Conservation (phyloP, 1,284 basidiomycete species). For the Porogramme epimiltina region DNA sequence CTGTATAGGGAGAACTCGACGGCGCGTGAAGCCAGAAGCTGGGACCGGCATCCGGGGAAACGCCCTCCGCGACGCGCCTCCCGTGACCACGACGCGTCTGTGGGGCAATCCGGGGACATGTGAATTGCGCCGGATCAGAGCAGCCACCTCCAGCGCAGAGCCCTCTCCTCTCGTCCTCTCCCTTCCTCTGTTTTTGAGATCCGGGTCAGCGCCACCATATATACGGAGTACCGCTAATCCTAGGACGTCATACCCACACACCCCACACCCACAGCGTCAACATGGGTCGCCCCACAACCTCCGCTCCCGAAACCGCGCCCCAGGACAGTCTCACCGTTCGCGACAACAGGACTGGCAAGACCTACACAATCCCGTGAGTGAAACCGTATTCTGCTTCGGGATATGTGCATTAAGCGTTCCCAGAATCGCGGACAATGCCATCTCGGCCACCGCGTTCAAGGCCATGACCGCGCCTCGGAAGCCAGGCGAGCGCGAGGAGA, state of each 20-base stretch:
- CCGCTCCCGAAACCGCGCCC: slow-evolving; percentile 22
- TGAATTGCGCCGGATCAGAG: slow-evolving; percentile 18
- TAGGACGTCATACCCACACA: not conserved
- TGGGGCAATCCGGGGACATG: slow-evolving; percentile 10
- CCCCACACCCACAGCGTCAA: slow-evolving; percentile 1
- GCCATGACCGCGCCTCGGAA: slow-evolving; percentile 59
- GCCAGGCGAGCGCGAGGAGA: slow-evolving; percentile 71
- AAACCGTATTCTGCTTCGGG: not conserved
- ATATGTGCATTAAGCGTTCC: not conserved
- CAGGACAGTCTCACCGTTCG: slow-evolving; percentile 60
- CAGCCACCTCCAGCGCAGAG: not conserved
- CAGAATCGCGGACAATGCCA: slow-evolving; percentile 76
- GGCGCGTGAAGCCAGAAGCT: too few relatives aligned
- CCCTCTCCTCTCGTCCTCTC: not conserved
- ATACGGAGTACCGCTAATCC: slow-evolving; percentile 3
- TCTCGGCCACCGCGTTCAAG: slow-evolving; percentile 83
- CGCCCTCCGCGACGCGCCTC: slow-evolving; percentile 16
- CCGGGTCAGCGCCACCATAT: slow-evolving; percentile 1
- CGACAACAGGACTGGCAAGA: slow-evolving; percentile 86
- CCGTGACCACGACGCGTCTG: slow-evolving; percentile 15
- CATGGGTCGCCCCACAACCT: slow-evolving; percentile 51
- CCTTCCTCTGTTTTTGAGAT: too few relatives aligned
- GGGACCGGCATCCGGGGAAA: too few relatives aligned
- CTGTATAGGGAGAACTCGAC: too few relatives aligned
- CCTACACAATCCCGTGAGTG: slow-evolving; percentile 73